Evolutionary conservation across 257 asterid species (phyloP), one percentile per base, ranked within the genome.

Genomic region (Petunia secreta): DNA sequence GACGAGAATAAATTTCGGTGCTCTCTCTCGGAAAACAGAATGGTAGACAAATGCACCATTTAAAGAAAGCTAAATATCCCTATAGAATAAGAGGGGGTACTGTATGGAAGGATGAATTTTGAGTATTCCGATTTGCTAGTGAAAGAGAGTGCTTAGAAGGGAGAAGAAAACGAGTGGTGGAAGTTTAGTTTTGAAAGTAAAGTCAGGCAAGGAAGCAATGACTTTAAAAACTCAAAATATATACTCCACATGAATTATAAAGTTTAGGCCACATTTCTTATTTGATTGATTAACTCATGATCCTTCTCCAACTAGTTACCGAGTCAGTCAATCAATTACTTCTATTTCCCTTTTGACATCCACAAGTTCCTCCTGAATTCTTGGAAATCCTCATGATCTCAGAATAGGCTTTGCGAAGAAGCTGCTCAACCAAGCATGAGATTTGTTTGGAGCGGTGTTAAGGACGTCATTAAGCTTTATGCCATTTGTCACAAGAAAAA

Each of bases 311-410:
- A 41, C n/a, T 57, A 6, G 25, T 25, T 25, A 25, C 25, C 25
- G 25, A 25, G 13, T 57, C 66, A 11, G 41, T 57, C 63, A 41
- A 75, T 63, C 71, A 80, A 77, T 38, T 37, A 10, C 75, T 64
- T 82, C 79, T 37, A 10, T 78, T 64, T 82, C 79, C 8, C 78
- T 36, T 67, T 68, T 58, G 64, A 73, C 83, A 69, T 59, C 89
- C 88, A 84, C 80, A 59, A 69, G 69, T 65, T 50, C 75, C 80
- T 80, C 90, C 88, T 79, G 4, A 74, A 80, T 69, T 63, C 15
- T 66, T 79, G 89, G 88, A 46, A 76, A 41, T 73, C 57, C 39
- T 16, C 16, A 8, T 38, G 25, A 25, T 54, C 40, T 39, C 14
- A 6, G 14, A 62, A 78, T 60, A 50, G 62, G 62, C 25, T 34